Evolutionary conservation across 73 alveolate genomes (phyloP), one percentile per base, ranked within the genome.

Genomic region (Halteria grandinella): DNA sequence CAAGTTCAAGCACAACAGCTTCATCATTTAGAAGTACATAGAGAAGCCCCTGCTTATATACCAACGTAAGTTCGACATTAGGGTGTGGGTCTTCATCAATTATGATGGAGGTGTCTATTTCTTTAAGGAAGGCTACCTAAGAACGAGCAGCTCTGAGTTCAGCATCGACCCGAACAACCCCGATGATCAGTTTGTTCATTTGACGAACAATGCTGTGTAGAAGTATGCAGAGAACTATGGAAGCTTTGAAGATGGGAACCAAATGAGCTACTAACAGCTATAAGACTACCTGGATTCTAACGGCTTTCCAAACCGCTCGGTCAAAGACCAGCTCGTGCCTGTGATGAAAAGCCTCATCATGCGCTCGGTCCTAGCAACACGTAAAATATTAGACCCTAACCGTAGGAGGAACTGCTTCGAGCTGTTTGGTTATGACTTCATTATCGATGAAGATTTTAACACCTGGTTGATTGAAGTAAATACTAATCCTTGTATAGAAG

Each of bases 11-110:
- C 69, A 40, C 57, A 91, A 63, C 40, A 20, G 62, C 14, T 91
- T 88, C 75, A 85, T 93, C 8, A 86, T 96, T 6, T 90, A 96
- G 80, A 96, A 96, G 80, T 96, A 96, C 86, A 92, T 96, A 11
- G 98, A 96, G 83, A 88, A 78, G 43, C 99, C 99, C 29, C 75
- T 96, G 34, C 66, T 96, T 4, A 83, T 96, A 15, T 79, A 92
- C 45, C 90, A 91, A 48, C 88, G 98, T 60, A 96, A 96, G 81
- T 96, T 96, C 64, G 99, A 96, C 88, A 94, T 96, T 32, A 69
- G 99, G 53, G 93, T 93, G 54, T 96, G 99, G 98, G 99, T 95
- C 2, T 58, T 95, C 27, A 92, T 96, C 7, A 95, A 95, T 39
- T 86, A 87, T 73, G 91, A 87, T 28, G 71, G 66, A 28, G 85